Evolutionary conservation across 371 early-diverging fungal genomes (phyloP).

Genomic region (Syncephalastrum racemosum): DNA sequence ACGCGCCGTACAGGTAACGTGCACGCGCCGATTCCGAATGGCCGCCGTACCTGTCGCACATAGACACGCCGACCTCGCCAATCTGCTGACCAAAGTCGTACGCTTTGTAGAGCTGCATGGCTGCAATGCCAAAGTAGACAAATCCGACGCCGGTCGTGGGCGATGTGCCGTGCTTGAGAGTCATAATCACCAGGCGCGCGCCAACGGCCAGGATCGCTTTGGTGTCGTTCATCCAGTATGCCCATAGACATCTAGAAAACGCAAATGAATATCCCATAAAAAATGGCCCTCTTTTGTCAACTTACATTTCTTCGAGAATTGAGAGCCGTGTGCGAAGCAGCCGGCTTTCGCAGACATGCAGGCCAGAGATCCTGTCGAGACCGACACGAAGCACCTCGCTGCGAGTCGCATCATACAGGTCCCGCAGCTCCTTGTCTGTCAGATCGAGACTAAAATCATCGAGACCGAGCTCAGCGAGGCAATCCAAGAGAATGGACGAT

Average conservation of each 20-base stretch:
- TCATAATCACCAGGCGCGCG: conserved; percentile 29
- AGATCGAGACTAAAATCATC: conserved; percentile 27
- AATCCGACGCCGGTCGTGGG: conserved; percentile 48
- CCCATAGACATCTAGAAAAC: conserved; percentile 34
- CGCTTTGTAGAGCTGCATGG: conserved; percentile 38
- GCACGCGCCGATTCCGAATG: conserved; percentile 44
- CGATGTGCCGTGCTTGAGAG: conserved; percentile 35
- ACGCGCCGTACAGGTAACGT: conserved; percentile 33
- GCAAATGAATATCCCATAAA: not conserved
- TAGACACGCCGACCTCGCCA: conserved; percentile 36
- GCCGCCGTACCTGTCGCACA: conserved; percentile 42
- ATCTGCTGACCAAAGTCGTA: conserved; percentile 46
- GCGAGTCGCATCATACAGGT: conserved; percentile 30
- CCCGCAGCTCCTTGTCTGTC: conserved; percentile 19
- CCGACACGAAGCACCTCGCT: conserved; percentile 34
- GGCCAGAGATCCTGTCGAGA: conserved; percentile 27
- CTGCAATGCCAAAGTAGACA: conserved; percentile 46
- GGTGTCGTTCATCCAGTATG: conserved; percentile 38
- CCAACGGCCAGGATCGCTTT: conserved; percentile 33
- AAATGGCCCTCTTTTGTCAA: not conserved
- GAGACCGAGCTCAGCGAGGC: conserved; percentile 41
- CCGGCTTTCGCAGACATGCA: conserved; percentile 37
- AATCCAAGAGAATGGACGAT: conserved; percentile 33
- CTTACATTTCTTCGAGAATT: conserved; percentile 43
- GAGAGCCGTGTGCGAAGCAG: conserved; percentile 39